A percentile compares a stretch with the other conserved stretches of the same genome.
Evolutionary conservation across 176 grass and related monocot genomes (phyloP).

Genomic region (Rhynchospora breviuscula): DNA sequence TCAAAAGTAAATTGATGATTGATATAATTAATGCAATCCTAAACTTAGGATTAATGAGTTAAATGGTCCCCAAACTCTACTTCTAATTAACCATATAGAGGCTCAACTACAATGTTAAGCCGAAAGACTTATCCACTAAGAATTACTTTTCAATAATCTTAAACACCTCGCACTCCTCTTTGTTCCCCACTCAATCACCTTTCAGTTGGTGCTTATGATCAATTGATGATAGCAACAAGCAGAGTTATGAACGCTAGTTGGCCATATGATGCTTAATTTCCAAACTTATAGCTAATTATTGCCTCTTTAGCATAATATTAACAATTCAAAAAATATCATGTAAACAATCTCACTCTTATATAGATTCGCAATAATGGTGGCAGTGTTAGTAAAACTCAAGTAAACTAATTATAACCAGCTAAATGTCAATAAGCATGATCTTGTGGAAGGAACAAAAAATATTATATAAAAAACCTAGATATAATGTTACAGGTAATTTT

Average conservation of each 20-base stretch:
- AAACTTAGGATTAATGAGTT: slow-evolving; percentile 3
- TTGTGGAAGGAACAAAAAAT: background rate
- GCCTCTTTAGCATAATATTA: background rate
- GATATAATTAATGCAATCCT: slow-evolving; percentile 7
- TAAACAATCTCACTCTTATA: background rate
- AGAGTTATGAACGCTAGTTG: background rate
- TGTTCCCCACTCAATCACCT: slow-evolving; percentile 23
- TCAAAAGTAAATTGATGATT: background rate
- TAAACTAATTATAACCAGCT: background rate
- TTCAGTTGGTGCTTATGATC: slow-evolving; percentile 12
- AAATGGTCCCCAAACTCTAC: slow-evolving; percentile 22
- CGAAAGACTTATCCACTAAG: slow-evolving; percentile 21
- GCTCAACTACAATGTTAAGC: slow-evolving; percentile 12
- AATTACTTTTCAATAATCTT: slow-evolving; percentile 22
- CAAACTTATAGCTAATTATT: background rate
- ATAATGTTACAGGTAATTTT: background rate
- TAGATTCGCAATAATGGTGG: background rate
- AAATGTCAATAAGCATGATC: background rate
- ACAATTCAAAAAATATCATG: background rate
- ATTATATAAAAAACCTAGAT: background rate
- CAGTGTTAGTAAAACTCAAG: background rate
- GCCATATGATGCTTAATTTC: background rate
- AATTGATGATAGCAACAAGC: background rate
- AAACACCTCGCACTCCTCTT: slow-evolving; percentile 20
- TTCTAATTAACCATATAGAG: slow-evolving; percentile 20